Evolutionary conservation across 306 rosid genomes (phyloP).

Genomic region (Cucurbita argyrosperma): DNA sequence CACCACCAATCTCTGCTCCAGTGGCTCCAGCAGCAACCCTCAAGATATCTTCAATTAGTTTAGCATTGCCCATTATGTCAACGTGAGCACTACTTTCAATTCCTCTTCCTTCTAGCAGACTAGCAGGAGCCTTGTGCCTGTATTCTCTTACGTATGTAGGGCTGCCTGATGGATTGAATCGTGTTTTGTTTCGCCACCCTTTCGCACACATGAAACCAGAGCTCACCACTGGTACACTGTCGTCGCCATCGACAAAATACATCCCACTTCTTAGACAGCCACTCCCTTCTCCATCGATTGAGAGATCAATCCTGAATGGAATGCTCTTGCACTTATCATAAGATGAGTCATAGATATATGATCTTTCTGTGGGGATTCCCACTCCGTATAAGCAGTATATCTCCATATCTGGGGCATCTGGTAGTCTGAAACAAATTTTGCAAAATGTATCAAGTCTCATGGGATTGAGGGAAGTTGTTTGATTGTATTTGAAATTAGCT

Average conservation of each 20-base stretch:
- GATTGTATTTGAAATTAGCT: no score
- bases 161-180: conserved; percentile 59
- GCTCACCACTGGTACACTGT: conserved; percentile 37
- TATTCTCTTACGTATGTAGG: conserved; percentile 50
- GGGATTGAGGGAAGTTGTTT: no score
- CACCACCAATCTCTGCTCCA: conserved; percentile 49
- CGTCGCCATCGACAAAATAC: conserved; percentile 53
- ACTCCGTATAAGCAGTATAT: conserved; percentile 63
- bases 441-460: background rate
- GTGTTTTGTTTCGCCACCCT: conserved; percentile 66
- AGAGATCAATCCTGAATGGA: conserved; percentile 39
- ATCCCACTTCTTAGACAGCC: conserved; percentile 29
- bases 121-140: conserved; percentile 27
- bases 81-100: conserved; percentile 34
- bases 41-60: conserved; percentile 46
- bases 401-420: conserved; percentile 66
- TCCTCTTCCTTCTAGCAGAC: conserved; percentile 40
- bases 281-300: conserved; percentile 27
- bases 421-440: conserved; percentile 28
- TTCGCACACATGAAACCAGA: conserved; percentile 77
- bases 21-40: conserved; percentile 54
- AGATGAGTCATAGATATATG: conserved; percentile 33
- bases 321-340: conserved; percentile 34
- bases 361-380: conserved; percentile 53
- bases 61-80: conserved; percentile 44